Evolutionary conservation across 768 basidiomycete species (phyloP).

Genomic region (Tulasnella sp.): DNA sequence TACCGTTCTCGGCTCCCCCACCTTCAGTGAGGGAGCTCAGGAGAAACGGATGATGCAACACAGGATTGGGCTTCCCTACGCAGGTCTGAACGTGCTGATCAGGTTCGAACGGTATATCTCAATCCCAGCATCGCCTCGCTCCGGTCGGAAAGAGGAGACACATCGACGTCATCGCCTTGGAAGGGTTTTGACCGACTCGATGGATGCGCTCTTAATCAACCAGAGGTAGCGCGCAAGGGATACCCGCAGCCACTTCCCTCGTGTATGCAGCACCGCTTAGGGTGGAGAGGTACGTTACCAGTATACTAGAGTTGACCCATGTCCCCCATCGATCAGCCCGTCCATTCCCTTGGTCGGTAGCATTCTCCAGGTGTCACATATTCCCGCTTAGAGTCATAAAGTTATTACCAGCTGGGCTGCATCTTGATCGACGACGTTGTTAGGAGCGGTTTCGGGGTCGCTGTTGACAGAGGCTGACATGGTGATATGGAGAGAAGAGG

Average conservation of each 20-base stretch:
- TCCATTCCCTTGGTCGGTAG: slow-evolving; percentile 42
- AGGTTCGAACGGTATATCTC: slow-evolving; percentile 99
- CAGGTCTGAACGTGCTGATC: slow-evolving; percentile 93
- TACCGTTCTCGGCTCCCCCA: slow-evolving; percentile 39
- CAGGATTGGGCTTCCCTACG: slow-evolving; percentile 89
- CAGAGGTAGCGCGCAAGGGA: slow-evolving; percentile 48
- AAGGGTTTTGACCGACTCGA: slow-evolving; percentile 39
- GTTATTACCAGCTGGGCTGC: slow-evolving; percentile 62
- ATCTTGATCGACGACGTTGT: slow-evolving; percentile 49
- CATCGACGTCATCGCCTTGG: slow-evolving; percentile 31
- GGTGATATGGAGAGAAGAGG: background rate
- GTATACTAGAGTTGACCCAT: slow-evolving; percentile 45
- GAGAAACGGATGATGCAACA: slow-evolving; percentile 50
- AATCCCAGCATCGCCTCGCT: slow-evolving; percentile 59
- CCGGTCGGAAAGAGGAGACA: slow-evolving; percentile 32
- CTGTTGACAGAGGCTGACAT: slow-evolving; percentile 24
- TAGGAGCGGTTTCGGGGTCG: slow-evolving; percentile 16
- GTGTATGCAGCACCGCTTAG: slow-evolving; percentile 46
- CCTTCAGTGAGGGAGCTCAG: slow-evolving; percentile 45
- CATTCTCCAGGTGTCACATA: slow-evolving; percentile 26
- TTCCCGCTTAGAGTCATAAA: background rate
- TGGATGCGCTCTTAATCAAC: slow-evolving; percentile 37
- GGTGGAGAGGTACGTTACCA: slow-evolving; percentile 68
- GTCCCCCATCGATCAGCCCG: slow-evolving; percentile 39
- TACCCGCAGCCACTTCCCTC: slow-evolving; percentile 88